phyloP scores from a whole-genome alignment of 2,329 filamentous ascomycete genomes.

The Ascocoryne sarcoides region DNA sequence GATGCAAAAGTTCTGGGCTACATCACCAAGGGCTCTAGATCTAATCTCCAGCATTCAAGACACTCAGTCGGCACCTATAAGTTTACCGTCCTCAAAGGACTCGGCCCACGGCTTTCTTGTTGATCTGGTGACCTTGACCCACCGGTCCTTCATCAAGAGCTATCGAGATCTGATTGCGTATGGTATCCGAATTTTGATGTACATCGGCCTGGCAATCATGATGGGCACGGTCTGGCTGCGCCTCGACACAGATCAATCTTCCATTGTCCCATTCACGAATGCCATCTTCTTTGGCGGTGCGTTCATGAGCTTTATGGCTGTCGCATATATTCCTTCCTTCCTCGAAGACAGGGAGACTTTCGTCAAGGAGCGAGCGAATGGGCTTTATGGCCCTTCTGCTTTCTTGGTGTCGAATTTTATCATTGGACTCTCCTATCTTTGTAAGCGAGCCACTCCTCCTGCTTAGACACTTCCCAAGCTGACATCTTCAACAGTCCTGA shows the following conservation, averaged over 20 bases:
- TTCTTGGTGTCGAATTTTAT: slow-evolving; percentile 75
- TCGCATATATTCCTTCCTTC: slow-evolving; percentile 78
- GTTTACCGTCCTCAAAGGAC: slow-evolving; percentile 13
- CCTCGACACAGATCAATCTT: slow-evolving; percentile 55
- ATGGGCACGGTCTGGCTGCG: slow-evolving; percentile 85
- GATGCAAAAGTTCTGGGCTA: slow-evolving; percentile 48
- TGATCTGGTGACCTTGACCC: slow-evolving; percentile 58
- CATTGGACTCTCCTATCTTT: slow-evolving; percentile 73
- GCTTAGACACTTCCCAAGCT: slow-evolving; percentile 1
- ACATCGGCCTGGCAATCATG: slow-evolving; percentile 69
- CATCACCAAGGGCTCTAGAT: slow-evolving; percentile 34
- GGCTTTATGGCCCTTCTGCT: slow-evolving; percentile 64
- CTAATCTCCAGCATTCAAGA: slow-evolving; percentile 24
- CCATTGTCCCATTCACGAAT: slow-evolving; percentile 76
- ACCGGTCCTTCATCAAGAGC: slow-evolving; percentile 74
- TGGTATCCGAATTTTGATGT: slow-evolving; percentile 76
- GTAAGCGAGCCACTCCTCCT: slow-evolving; percentile 28
- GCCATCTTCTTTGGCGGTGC: slow-evolving; percentile 69
- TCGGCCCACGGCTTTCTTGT: slow-evolving; percentile 23
- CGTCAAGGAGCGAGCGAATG: slow-evolving; percentile 72
- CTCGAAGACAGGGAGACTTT: slow-evolving; percentile 69
- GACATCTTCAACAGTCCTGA: slow-evolving; percentile 43
- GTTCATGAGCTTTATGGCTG: slow-evolving; percentile 74
- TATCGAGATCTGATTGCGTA: slow-evolving; percentile 80
- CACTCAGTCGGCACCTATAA: neutral